Base-by-base conservation (phyloP, 1,284 basidiomycete species). In the Ustilago sp. region DNA sequence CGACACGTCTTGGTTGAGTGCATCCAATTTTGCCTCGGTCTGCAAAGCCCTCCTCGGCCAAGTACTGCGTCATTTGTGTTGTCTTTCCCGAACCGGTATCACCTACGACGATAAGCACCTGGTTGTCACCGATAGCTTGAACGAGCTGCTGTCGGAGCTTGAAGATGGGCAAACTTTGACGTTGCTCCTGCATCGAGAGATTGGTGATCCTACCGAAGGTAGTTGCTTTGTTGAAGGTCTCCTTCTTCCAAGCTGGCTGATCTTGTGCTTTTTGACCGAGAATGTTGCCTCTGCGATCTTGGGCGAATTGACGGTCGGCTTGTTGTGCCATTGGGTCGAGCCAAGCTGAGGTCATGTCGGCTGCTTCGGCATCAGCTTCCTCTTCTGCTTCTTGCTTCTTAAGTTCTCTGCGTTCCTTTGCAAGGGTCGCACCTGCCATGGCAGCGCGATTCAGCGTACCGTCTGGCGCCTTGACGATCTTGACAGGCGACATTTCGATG, bases 1-100 rank as follows among this genome's bases (percentile, higher is more conserved):
- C 96, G 15, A 99, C 96, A 89, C 95, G 95, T 88, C 96, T 92
- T 47, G 96, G 96, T 86, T 99, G 96, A 0, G 96, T 99, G 84
- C 96, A 98, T 4, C 95, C 96, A 77, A 99, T 95, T 79, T 92
- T 92, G 65, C 94, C 93, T 73, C 87, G 90, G 81, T 97, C 94
- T 2, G 93, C 92, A 77, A 92, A 93, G 0, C 94, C 94, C 66
- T 92, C 90, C 87, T 96, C 94, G 6, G 94, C 94, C 45, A 96
- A 89, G 83, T 95, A 96, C 87, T 96, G 94, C 1, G 93, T 92
- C 93, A 96, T 94, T 85, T 96, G 94, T 48, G 85, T 86, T 13
- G 94, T 95, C 87, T 96, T 96, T 9, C 94, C 94, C 2, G 93
- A 95, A 19, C 94, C 94, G 45, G 94, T 96, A 83, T 96, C 94